Evolutionary conservation across 768 basidiomycete species (phyloP).

Genomic region (Termitomyces sp.): DNA sequence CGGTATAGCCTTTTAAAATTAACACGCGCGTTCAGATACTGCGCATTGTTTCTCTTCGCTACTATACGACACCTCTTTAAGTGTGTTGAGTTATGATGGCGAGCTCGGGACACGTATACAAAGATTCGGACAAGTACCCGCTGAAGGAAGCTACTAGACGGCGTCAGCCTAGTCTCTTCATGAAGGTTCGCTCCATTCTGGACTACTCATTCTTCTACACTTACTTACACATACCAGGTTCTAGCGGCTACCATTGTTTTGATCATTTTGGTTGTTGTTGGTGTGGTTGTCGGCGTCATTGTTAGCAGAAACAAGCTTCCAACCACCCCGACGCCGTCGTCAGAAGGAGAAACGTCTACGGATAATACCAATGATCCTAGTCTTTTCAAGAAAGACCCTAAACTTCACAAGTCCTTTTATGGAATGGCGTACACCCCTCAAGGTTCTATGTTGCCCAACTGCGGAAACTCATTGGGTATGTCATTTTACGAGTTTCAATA

Average conservation of each 20-base stretch:
- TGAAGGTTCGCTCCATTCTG: neutral
- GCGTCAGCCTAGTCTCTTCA: neutral
- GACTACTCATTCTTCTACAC: neutral
- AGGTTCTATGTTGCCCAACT: constrained; percentile 61
- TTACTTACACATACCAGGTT: constrained; percentile 31
- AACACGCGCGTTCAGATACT: neutral
- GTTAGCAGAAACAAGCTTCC: constrained; percentile 47
- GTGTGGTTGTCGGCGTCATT: constrained; percentile 58
- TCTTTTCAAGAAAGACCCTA: constrained; percentile 61
- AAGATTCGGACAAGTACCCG: neutral
- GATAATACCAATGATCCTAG: constrained; percentile 51
- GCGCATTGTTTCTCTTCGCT: constrained; percentile 2
- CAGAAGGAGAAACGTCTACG: constrained; percentile 1
- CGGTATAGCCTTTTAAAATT: neutral
- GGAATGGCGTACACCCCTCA: constrained; percentile 85
- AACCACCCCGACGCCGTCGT: constrained; percentile 18
- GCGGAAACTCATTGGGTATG: constrained; percentile 47
- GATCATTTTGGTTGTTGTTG: constrained; percentile 44
- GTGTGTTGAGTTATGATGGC: neutral
- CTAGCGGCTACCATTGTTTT: constrained; percentile 43
- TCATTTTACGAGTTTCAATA: neutral
- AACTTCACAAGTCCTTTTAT: constrained; percentile 70
- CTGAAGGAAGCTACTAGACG: neutral
- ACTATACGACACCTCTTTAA: neutral
- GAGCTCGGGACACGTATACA: neutral